Evolutionary conservation across 1,284 basidiomycete genomes (phyloP), one percentile per base, ranked within the genome.

Genomic region (Xanthoconium separans): DNA sequence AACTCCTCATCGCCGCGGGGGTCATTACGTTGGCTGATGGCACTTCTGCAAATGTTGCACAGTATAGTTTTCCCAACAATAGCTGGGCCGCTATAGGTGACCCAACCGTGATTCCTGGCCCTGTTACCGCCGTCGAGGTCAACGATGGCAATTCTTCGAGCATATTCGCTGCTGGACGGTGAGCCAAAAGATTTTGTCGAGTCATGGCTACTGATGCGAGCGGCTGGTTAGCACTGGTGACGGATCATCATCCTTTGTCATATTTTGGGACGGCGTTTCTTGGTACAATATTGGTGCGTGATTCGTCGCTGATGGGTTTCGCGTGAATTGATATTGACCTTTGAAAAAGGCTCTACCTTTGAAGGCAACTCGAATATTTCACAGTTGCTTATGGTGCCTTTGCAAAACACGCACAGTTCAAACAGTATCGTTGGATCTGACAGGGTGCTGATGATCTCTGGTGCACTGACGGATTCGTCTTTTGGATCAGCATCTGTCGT

Each of bases 401-500:
- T 98, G 36, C 84, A 87, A 62, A 79, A 85, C 58, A 82, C 81
- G 16, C 92, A 96, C 66, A 60, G 74, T 10, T 77, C 78, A 39
- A 95, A 87, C 61, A 75, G 75, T 54, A 74, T 93, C 29, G 84
- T 98, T 56, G 84, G 97, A 70, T 72, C 82, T 20, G 91, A 99
- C 73, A 85, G 96, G 41, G 87, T 97, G 81, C 77, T 99, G 39
- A 84, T 98, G 77, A 83, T 97, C 33, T 93, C 94, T 31, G 96
- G 96, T 2, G 75, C 83, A 27, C 71, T 98, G 37, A 78, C 82
- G 20, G 86, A 91, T 60, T 74, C 82, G 1, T 77, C 80, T 2
- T 87, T 85, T 55, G 93, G 92, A 50, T 89, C 88, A 64, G 87
- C 85, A 3, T 93, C 93, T 1, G 83, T 91, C 8, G 91, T 90